Evolutionary conservation across 352 stramenopile genomes (phyloP), one percentile per base, ranked within the genome.

Genomic region (Phytophthora palmivora): DNA sequence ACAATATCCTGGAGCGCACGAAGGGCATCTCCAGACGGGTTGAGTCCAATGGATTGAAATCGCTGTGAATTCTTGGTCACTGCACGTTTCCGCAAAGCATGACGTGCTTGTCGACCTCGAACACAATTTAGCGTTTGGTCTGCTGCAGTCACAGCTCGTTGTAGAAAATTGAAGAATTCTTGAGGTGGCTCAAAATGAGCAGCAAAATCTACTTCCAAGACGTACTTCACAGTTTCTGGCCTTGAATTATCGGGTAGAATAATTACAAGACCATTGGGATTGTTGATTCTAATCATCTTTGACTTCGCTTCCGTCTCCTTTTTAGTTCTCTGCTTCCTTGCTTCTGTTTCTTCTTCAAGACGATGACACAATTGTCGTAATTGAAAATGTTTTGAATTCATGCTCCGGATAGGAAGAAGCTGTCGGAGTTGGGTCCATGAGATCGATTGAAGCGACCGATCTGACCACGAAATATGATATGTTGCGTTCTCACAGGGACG

Each of bases 381-480:
- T 44, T 94, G 79, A 38, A 86, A 82, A 47, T 94, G 82, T 34
- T 84, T 81, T 6, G 74, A 49, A 22, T 94, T 92, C 78, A 94
- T 87, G 7, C 73, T 63, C 24, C 85, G 70, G 51, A 94, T 70
- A 0, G 83, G 64, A 6, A 94, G 57, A 7, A 88, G 52, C 39
- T 83, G 82, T 1, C 76, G 69, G 14, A 94, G 56, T 19, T 86
- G 55, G 14, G 24, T 6, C 83, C 85, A 94, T 8, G 70, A 58
- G 15, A 84, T 39, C 3, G 56, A 63, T 39, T 94, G 78, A 8
- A 76, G 54, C 0, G 66, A 76, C 6, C 74, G 63, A 45, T 91
- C 74, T 1, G 69, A 60, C 85, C 85, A 94, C 3, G 62, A 55
- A 2, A 94, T 51, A 8, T 79, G 61, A 51, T 89, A 94, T n/a